Base-by-base conservation (phyloP, 2,329 filamentous ascomycete species). In the Monosporascus sp. region DNA sequence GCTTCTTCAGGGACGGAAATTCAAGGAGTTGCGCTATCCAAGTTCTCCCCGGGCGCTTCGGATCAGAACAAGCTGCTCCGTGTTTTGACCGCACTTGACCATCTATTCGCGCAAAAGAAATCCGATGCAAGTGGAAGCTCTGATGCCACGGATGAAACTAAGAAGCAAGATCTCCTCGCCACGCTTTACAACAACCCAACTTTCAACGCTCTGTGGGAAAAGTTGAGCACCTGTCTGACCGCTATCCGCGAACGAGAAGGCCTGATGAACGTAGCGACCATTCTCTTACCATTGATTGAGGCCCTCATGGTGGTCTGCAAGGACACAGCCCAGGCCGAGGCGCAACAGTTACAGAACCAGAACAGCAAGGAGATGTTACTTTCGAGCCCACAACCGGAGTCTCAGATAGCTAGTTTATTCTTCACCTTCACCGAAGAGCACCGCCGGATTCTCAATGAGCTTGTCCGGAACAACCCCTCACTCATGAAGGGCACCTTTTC, bases 231-330 rank as follows among this genome's bases (percentile, higher is more conserved):
- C 38, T 97, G 93, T 68, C 78, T 99, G 52, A 85, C 83, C 53
- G 88, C 90, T 8, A 97, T 99, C 62, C 88, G 91, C 50, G 84
- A 95, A 70, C 89, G 92, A 53, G 92, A 96, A 68, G 95, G 91
- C 68, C 94, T 97, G 86, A 84, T 97, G 66, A 97, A 96, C 65
- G 92, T 99, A 53, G 95, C 94, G 31, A 97, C 93, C 1, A 97
- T 97, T 58, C 80, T 99, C 26, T 78, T 97, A 37, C 94, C 94
- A 31, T 77, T 99, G 31, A 97, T 99, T 56, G 94, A 99, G 71
- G 91, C 92, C 6, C 78, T 99, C 57, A 99, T 99, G 94, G 94
- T 99, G 51, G 92, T 99, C 27, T 99, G 95, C 81, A 99, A 97
- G 78, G 97, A 97, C 70, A 96, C 91, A 8, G 88, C 91, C 1